Conservation (phyloP, 495 filamentous ascomycete genomes). For the Penicillium cosmopolitanum region DNA sequence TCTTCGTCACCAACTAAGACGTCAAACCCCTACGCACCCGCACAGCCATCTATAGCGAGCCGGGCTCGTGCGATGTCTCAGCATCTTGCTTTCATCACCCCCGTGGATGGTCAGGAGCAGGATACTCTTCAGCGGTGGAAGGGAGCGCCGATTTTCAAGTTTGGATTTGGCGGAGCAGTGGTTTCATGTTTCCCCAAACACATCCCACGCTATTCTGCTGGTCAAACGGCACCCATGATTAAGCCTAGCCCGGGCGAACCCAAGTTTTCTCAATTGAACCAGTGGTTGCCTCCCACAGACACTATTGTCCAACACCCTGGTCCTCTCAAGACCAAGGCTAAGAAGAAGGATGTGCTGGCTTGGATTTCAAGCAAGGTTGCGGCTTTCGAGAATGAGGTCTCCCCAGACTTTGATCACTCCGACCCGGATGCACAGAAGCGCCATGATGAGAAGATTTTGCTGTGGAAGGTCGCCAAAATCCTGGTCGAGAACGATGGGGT, state of each 20-base stretch:
- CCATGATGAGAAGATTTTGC: slow-evolving; percentile 76
- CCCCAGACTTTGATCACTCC: slow-evolving; percentile 51
- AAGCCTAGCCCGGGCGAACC: slow-evolving; percentile 85
- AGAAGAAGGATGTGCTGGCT: slow-evolving; percentile 88
- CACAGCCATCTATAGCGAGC: slow-evolving; percentile 30
- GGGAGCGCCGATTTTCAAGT: slow-evolving; percentile 81
- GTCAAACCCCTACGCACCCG: slow-evolving; percentile 39
- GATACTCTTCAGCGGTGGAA: slow-evolving; percentile 89
- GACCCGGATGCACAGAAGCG: slow-evolving; percentile 64
- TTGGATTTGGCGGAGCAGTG: slow-evolving; percentile 84
- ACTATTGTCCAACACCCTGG: slow-evolving; percentile 83
- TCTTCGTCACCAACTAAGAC: slow-evolving; percentile 53
- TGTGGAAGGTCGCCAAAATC: slow-evolving; percentile 85
- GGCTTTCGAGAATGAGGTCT: slow-evolving; percentile 64
- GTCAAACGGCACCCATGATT: slow-evolving; percentile 71
- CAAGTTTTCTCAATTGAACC: slow-evolving; percentile 69
- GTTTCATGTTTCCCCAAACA: slow-evolving; percentile 88
- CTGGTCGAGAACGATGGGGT: slow-evolving; percentile 86
- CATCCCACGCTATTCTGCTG: slow-evolving; percentile 81
- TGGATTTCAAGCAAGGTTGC: slow-evolving; percentile 82
- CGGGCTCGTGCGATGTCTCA: slow-evolving; percentile 47
- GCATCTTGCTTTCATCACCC: slow-evolving; percentile 59
- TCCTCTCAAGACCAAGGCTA: slow-evolving; percentile 82
- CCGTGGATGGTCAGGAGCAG: slow-evolving; percentile 76
- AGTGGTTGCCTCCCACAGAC: slow-evolving; percentile 69